Evolutionary conservation across 2,329 filamentous ascomycete genomes (phyloP), one percentile per base, ranked within the genome.

Genomic region (Pseudogymnoascus sp.): DNA sequence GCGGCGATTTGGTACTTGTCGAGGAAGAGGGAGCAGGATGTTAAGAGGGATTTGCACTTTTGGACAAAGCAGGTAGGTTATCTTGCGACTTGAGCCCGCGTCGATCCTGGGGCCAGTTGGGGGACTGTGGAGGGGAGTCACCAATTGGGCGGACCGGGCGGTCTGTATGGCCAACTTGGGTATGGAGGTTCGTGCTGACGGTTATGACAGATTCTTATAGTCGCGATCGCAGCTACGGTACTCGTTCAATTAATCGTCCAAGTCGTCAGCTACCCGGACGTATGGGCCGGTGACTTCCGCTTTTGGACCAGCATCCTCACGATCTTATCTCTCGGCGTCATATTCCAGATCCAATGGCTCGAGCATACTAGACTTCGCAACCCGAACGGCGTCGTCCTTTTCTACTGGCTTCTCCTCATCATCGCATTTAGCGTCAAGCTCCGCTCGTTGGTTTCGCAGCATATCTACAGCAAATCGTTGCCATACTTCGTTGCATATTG

Each of bases 31-130:
- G 79, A 86, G 37, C 80, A 85, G 60, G 82, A 84, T 0, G 83
- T 93, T 16, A 78, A 83, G 66, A 95, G 91, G 79, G 89, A 95
- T 73, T 91, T 89, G 86, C 91, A 94, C 73, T 97, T 97, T 74
- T 97, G 90, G 80, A 78, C 86, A 9, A 99, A 99, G 76, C 81
- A 97, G 83, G 91, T 94, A 79, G 68, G 82, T 71, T 25, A 12
- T n/a, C 12, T 12, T 30, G 7, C 14, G 43, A 33, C 18, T 12
- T 54, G 25, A 12, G 25, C 16, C 22, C 2, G 5, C 5, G 25
- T 16, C 11, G 11, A 18, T 25, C 59, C 11, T 11, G 22, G 37
- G 8, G 37, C 16, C 38, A n/a, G 30, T 62, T 50, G 54, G 36
- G 25, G 35, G 38, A 20, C 47, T 54, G 25, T 16, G 28, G 25